These are phyloP conservation scores for Begonia loranthoides DNA, from an alignment of 306 rosid species.

Conservation along the genomic window DNA sequence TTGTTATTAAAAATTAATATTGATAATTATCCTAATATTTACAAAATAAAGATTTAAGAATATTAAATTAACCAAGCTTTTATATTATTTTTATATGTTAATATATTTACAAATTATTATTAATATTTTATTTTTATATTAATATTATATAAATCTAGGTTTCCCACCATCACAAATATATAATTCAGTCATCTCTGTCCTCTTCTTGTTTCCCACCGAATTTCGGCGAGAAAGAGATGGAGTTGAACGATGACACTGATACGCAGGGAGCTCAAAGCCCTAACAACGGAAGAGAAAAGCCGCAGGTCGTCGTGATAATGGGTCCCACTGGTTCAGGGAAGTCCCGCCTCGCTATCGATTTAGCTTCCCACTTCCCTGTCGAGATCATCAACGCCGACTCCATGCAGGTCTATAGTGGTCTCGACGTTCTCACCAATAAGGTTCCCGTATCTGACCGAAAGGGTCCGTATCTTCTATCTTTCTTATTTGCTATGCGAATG, in stretches of 20 bases:
- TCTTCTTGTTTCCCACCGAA: too few species aligned
- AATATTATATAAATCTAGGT: too few species aligned
- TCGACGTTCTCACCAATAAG: constrained; percentile 84
- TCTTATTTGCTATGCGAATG: neutral
- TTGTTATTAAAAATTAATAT: too few species aligned
- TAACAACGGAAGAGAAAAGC: constrained; percentile 20
- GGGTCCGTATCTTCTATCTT: constrained; percentile 19
- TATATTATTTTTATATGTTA: too few species aligned
- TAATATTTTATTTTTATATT: too few species aligned
- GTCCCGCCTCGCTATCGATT: constrained; percentile 70
- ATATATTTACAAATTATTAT: too few species aligned
- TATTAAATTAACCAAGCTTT: too few species aligned
- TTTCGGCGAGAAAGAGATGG: constrained; percentile 2
- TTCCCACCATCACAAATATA: too few species aligned
- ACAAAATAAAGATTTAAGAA: too few species aligned
- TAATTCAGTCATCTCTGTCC: too few species aligned
- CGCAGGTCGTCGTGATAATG: constrained; percentile 51
- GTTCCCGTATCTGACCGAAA: constrained; percentile 44
- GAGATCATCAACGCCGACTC: constrained; percentile 90
- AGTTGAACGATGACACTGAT: neutral
- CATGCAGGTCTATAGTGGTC: constrained; percentile 83
- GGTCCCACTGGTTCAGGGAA: constrained; percentile 91
- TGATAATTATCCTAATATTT: too few species aligned
- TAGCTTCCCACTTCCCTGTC: constrained; percentile 53
- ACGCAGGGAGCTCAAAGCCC: constrained; percentile 19